phyloP scores from a whole-genome alignment of 129 eudicot genomes.

The Chrysanthemum makinoi region DNA sequence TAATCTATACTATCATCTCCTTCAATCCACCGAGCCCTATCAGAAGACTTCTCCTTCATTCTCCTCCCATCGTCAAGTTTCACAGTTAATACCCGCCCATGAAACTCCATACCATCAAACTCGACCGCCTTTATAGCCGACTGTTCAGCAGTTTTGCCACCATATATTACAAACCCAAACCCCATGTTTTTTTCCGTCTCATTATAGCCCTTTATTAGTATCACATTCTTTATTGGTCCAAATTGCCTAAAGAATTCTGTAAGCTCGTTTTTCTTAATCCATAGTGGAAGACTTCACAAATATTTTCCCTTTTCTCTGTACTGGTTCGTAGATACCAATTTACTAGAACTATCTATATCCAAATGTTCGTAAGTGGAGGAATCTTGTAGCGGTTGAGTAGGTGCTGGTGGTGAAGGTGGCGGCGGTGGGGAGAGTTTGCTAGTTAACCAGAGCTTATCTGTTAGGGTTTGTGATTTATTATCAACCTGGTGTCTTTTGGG shows the following conservation, averaged over 20 bases:
- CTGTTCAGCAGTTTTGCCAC: slow-evolving; percentile 59
- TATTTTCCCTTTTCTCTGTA: slow-evolving; percentile 69
- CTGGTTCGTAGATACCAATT: slow-evolving; percentile 21
- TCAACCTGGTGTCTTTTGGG: slow-evolving; percentile 32
- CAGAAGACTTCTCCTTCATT: slow-evolving; percentile 46
- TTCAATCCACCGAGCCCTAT: slow-evolving; percentile 67
- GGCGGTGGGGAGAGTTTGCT: slow-evolving; percentile 73
- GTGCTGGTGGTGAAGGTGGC: slow-evolving; percentile 30
- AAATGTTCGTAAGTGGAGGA: neutral
- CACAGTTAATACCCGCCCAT: slow-evolving; percentile 78
- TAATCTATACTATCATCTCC: slow-evolving; percentile 50
- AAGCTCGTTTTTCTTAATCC: slow-evolving; percentile 79
- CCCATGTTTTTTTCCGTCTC: slow-evolving; percentile 75
- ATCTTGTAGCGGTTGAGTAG: neutral
- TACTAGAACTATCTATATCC: slow-evolving; percentile 9
- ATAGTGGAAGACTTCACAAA: slow-evolving; percentile 78
- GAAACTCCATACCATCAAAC: slow-evolving; percentile 94
- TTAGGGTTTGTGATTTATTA: slow-evolving; percentile 40
- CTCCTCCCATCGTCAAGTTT: slow-evolving; percentile 90
- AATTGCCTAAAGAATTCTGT: slow-evolving; percentile 78
- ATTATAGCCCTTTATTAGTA: slow-evolving; percentile 69
- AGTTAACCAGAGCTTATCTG: slow-evolving; percentile 79
- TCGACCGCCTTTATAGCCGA: slow-evolving; percentile 85
- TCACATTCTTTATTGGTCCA: slow-evolving; percentile 75
- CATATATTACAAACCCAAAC: slow-evolving; percentile 80